Conservation (phyloP, 345 rosid species). For the Lepidium africanum region DNA sequence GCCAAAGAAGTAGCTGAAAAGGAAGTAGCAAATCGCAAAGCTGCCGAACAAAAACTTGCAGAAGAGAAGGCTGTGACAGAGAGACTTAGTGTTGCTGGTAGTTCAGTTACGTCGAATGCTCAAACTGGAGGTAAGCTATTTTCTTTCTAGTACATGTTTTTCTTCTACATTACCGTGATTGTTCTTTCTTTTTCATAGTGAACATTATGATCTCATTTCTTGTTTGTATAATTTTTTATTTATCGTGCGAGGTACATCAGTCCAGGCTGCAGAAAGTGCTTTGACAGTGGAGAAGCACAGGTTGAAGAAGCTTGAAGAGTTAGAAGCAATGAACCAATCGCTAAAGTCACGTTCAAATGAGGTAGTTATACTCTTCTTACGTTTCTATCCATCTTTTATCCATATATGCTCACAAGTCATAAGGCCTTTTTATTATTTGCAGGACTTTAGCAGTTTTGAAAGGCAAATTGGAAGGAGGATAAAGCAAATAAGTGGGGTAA, state of each 20-base stretch:
- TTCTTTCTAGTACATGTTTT: not conserved
- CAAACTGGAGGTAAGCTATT: slow-evolving; percentile 33
- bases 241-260: slow-evolving; percentile 34
- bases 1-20: slow-evolving; percentile 56
- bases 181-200: slow-evolving; percentile 3
- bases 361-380: slow-evolving; percentile 32
- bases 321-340: slow-evolving; percentile 39
- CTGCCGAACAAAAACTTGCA: slow-evolving; percentile 25
- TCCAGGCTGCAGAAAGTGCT: slow-evolving; percentile 68
- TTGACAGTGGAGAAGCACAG: slow-evolving; percentile 57
- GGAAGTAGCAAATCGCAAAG: slow-evolving; percentile 38
- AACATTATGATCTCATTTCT: slow-evolving; percentile 5
- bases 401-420: slow-evolving; percentile 9
- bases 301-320: slow-evolving; percentile 53
- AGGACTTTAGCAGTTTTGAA: slow-evolving; percentile 65
- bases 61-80: slow-evolving; percentile 16
- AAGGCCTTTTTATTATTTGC: not conserved
- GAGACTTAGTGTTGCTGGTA: slow-evolving; percentile 20
- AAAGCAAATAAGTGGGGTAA: slow-evolving; percentile 58
- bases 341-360: slow-evolving; percentile 37
- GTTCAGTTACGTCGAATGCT: slow-evolving; percentile 28
- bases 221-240: not conserved
- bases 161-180: not conserved
- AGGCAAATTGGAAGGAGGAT: slow-evolving; percentile 52
- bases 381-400: not conserved